Evolutionary conservation across 768 basidiomycete genomes (phyloP), one percentile per base, ranked within the genome.

Genomic region (Psilocybe cyanescens): DNA sequence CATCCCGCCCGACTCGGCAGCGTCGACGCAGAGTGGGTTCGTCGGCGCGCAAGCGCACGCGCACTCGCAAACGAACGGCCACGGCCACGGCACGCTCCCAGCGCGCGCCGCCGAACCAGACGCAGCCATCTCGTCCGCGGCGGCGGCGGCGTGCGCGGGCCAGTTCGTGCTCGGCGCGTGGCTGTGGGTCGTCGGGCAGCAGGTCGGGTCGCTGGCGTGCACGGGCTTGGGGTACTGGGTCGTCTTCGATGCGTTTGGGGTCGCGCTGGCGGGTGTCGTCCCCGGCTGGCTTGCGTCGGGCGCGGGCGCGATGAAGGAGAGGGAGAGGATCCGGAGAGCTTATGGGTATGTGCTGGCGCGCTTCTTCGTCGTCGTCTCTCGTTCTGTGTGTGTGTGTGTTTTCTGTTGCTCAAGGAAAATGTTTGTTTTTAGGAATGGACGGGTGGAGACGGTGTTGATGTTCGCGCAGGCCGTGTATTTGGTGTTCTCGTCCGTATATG

Each of bases 171-270:
- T 92, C 1, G 92, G 92, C 0, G 87, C 86, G 2, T 85, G 83
- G 68, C 63, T 99, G 8, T 99, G 97, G 97, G 89, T 95, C 0
- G 81, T 81, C 24, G 96, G 95, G 1, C 97, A 99, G 74, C 87
- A 89, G 62, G 85, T 87, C 19, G 95, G 95, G 16, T 95, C 94
- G 51, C 77, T 99, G 30, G 83, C 90, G 7, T 88, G 90, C 58
- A 97, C 97, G 1, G 97, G 95, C 0, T 74, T 99, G 16, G 97
- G 97, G 0, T 99, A 99, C 71, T 91, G 97, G 88, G 87, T 97
- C 24, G 95, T 98, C 1, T 99, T 98, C 70, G 97, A 99, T 71
- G 85, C 95, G 3, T 79, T 95, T 63, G 96, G 96, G 0, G 83
- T 97, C 4, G 86, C 72, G 17, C 72, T 90, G 24, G 79, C 75